Base-by-base conservation (phyloP, 2,329 filamentous ascomycete genomes). In the Exophiala viscosa region DNA sequence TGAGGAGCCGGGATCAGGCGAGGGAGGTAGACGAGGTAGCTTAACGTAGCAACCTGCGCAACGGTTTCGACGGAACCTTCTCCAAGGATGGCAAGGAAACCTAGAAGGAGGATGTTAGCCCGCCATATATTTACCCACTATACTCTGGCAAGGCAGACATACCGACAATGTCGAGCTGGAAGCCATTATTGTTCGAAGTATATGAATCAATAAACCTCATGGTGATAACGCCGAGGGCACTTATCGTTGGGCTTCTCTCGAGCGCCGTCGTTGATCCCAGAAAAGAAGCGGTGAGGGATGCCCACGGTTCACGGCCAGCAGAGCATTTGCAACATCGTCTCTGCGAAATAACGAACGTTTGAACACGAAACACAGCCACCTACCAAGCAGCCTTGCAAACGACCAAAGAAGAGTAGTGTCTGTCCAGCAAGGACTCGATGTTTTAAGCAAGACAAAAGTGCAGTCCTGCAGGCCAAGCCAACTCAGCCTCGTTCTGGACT, bases 121-220 rank as follows among this genome's bases (percentile, higher is more conserved):
- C 51, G 48, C 39, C 14, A 36, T 40, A 33, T 49, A 18, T 23
- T 39, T 14, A 6, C 31, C 18, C 9, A 11, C 11, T 32, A 20
- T 11, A 28, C 18, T n/a, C n/a, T 11, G 11, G 39, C 11, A 43
- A 18, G 10, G 9, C 23, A 8, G 13, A 50, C 60, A 54, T 33
- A 67, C 77, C 77, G 53, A 80, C 77, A 43, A 80, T 79, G 60
- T 80, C 77, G 43, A 80, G 72, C 59, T 79, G 76, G 45, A 79
- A 69, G 45, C 70, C 63, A 9, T 66, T 56, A 18, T 56, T 59
- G 38, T 59, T 50, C 45, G 39, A 50, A n/a, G 48, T 7, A 32
- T 48, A 59, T 20, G 34, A 17, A 5, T 54, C 41, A 46, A 61
- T 60, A 41, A 60, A 59, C 36, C 34, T 33, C 56, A 60, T 52